These are phyloP conservation scores for Penicillium arizonense DNA, from an alignment of 495 filamentous ascomycete species.

Conservation along the genomic window DNA sequence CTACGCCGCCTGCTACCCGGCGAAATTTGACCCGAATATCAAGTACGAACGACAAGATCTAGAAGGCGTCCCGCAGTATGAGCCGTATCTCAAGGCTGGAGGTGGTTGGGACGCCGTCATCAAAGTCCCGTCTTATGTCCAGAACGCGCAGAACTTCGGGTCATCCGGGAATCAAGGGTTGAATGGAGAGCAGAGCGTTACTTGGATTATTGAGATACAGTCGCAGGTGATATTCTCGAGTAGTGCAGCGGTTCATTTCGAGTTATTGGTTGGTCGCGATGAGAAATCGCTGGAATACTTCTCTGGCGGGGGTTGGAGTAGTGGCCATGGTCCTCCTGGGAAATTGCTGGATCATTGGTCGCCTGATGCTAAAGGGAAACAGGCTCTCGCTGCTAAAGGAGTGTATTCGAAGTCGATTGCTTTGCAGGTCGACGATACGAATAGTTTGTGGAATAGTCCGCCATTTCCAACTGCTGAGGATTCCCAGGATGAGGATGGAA, in stretches of 20 bases:
- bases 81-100: conserved; percentile 93
- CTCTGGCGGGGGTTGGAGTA: conserved; percentile 44
- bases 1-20: conserved; percentile 78
- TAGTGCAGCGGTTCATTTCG: conserved; percentile 86
- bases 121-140: conserved; percentile 63
- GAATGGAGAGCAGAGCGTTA: conserved; percentile 51
- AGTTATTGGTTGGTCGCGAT: conserved; percentile 81
- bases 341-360: conserved; percentile 67
- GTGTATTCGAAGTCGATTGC: conserved; percentile 77
- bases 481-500: conserved; percentile 28
- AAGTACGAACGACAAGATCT: conserved; percentile 61
- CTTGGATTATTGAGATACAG: conserved; percentile 89
- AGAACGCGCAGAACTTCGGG: conserved; percentile 21
- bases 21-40: conserved; percentile 73
- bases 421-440: conserved; percentile 81
- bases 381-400: conserved; percentile 60
- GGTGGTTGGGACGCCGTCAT: conserved; percentile 78
- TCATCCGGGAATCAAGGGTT: conserved; percentile 13
- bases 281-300: conserved; percentile 73
- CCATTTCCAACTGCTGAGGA: conserved; percentile 63
- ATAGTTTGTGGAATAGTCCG: conserved; percentile 85
- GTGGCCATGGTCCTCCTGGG: conserved; percentile 55
- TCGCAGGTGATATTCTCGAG: conserved; percentile 91
- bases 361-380: conserved; percentile 47
- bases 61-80: conserved; percentile 78